Evolutionary conservation across 2,329 filamentous ascomycete species (phyloP).

Genomic region (Pseudogymnoascus sp.): DNA sequence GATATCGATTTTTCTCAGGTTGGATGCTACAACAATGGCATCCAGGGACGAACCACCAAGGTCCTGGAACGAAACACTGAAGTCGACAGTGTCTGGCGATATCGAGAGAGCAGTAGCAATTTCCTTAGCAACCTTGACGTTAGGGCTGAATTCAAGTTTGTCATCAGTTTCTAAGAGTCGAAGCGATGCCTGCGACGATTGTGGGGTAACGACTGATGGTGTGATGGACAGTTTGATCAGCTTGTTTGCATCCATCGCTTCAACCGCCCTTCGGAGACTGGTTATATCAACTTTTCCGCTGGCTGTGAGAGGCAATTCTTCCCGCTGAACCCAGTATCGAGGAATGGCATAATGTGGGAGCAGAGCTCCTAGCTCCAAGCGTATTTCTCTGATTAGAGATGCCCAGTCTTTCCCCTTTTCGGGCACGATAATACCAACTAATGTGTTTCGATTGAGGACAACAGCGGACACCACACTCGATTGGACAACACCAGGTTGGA

Average conservation of each 20-base stretch:
- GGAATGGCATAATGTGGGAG: constrained; percentile 12
- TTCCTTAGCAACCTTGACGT: background rate
- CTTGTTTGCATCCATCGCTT: background rate
- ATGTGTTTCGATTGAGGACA: background rate
- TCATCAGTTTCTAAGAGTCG: background rate
- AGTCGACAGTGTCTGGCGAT: background rate
- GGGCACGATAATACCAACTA: background rate
- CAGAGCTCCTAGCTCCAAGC: background rate
- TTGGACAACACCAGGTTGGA: background rate
- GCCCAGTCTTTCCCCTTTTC: background rate
- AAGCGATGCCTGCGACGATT: background rate
- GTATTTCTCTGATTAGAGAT: constrained; percentile 1
- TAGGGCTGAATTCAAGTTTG: background rate
- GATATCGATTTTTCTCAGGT: background rate
- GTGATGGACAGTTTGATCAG: background rate
- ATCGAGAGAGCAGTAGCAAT: background rate
- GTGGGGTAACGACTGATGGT: background rate
- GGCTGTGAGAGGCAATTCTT: constrained; percentile 4
- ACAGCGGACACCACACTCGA: background rate
- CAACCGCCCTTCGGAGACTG: background rate
- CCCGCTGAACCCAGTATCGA: constrained; percentile 1
- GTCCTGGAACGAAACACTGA: constrained; percentile 1
- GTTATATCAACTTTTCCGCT: constrained; percentile 12
- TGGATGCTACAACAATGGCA: background rate
- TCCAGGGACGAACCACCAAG: background rate